Evolutionary conservation across 345 rosid genomes (phyloP).

Genomic region (Euphorbia peplus): DNA sequence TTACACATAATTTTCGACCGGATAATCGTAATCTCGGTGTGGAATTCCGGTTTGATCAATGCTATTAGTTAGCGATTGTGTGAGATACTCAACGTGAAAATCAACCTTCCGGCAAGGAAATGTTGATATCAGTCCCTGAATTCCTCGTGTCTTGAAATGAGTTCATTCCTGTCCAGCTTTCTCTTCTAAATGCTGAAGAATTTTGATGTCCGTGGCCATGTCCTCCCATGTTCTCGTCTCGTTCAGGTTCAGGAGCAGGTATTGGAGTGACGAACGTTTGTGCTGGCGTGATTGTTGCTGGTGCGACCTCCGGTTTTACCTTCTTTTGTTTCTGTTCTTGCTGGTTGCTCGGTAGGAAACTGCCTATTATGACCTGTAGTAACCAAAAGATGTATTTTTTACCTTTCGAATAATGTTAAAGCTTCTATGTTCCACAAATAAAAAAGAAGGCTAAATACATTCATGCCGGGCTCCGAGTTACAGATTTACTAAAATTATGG

Average conservation of each 20-base stretch:
- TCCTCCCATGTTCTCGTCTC: constrained; percentile 15
- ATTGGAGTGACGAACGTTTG: constrained; percentile 21
- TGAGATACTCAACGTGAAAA: constrained; percentile 4
- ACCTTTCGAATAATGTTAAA: background rate
- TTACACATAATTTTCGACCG: constrained; percentile 4
- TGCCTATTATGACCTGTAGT: constrained; percentile 77
- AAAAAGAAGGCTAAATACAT: too few species aligned
- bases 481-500: too few species aligned
- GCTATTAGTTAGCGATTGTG: constrained; percentile 27
- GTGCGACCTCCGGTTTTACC: constrained; percentile 39
- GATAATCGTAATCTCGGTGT: background rate
- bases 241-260: constrained; percentile 41
- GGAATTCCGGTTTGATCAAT: constrained; percentile 1
- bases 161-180: constrained; percentile 50
- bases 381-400: constrained; percentile 12
- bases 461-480: too few species aligned
- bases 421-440: too few species aligned
- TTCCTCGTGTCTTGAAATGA: constrained; percentile 43
- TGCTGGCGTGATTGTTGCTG: constrained; percentile 27
- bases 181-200: constrained; percentile 39
- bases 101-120: constrained; percentile 46
- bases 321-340: constrained; percentile 62
- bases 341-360: constrained; percentile 70
- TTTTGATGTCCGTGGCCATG: constrained; percentile 20
- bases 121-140: constrained; percentile 54